Conservation (phyloP, 2,329 filamentous ascomycete species). For the Dothistroma pini region DNA sequence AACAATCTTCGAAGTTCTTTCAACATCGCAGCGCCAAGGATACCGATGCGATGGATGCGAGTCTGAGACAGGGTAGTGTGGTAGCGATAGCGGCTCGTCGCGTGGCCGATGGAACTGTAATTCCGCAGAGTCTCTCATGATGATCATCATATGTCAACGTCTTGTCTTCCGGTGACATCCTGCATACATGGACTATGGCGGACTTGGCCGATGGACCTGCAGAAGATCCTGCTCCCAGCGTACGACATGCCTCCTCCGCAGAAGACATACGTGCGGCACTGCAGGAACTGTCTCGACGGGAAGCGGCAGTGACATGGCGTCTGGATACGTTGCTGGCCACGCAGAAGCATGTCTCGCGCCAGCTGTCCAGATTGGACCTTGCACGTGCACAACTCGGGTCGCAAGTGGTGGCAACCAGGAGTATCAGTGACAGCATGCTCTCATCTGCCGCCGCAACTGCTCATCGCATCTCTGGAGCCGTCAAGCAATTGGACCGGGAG, state of each 20-base stretch:
- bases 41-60: background rate
- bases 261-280: slow-evolving; percentile 77
- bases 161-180: background rate
- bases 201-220: slow-evolving; percentile 4
- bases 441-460: slow-evolving; percentile 81
- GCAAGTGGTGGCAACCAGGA: slow-evolving; percentile 77
- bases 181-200: slow-evolving; percentile 1
- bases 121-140: background rate
- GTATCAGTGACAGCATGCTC: slow-evolving; percentile 88
- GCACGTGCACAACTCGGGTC: slow-evolving; percentile 83
- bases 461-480: slow-evolving; percentile 76
- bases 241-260: slow-evolving; percentile 70
- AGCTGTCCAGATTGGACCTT: slow-evolving; percentile 82
- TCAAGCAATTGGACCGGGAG: slow-evolving; percentile 83
- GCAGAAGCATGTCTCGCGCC: slow-evolving; percentile 80
- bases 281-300: slow-evolving; percentile 68
- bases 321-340: slow-evolving; percentile 75
- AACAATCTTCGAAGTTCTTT: background rate
- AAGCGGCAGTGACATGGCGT: slow-evolving; percentile 67
- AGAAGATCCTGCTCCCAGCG: slow-evolving; percentile 23
- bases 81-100: background rate
- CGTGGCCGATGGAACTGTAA: background rate
- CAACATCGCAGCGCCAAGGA: background rate
- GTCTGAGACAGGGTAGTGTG: background rate
- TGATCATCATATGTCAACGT: background rate